phyloP scores from a whole-genome alignment of 2,329 filamentous ascomycete species.

The Apiospora pterosperma region DNA sequence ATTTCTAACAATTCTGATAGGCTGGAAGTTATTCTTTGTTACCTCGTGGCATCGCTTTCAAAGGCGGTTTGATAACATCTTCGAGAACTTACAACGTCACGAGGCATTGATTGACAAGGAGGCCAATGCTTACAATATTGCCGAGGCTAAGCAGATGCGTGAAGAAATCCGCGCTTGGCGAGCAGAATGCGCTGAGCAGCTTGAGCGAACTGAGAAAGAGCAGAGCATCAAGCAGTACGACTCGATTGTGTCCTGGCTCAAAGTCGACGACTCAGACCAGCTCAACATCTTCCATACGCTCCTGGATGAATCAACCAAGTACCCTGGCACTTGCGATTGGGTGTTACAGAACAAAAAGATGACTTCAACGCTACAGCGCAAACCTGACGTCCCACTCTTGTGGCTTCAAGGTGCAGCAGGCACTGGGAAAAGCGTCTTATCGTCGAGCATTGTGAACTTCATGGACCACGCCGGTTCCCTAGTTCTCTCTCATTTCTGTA shows the following conservation, averaged over 20 bases:
- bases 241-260: conserved; percentile 25
- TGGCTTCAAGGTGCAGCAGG: conserved; percentile 32
- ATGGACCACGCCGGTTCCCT: conserved; percentile 13
- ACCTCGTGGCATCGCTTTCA: conserved; percentile 37
- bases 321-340: conserved; percentile 32
- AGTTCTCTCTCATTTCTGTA: conserved; percentile 32
- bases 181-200: conserved; percentile 15
- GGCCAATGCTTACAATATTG: conserved; percentile 28
- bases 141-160: conserved; percentile 21
- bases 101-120: conserved; percentile 27
- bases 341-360: conserved; percentile 25
- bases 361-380: conserved; percentile 20
- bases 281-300: conserved; percentile 24
- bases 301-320: conserved; percentile 16
- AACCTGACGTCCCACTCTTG: conserved; percentile 17
- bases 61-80: conserved; percentile 27
- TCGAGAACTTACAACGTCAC: conserved; percentile 29
- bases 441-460: conserved; percentile 26
- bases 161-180: conserved; percentile 20
- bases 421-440: conserved; percentile 33
- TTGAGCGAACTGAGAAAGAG: conserved; percentile 19
- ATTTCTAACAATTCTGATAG: conserved; percentile 11
- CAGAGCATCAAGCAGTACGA: conserved; percentile 19
- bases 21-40: conserved; percentile 32
- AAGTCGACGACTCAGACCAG: conserved; percentile 29